phyloP scores from a whole-genome alignment of 1,284 basidiomycete species.

The Acaromyces ingoldii region DNA sequence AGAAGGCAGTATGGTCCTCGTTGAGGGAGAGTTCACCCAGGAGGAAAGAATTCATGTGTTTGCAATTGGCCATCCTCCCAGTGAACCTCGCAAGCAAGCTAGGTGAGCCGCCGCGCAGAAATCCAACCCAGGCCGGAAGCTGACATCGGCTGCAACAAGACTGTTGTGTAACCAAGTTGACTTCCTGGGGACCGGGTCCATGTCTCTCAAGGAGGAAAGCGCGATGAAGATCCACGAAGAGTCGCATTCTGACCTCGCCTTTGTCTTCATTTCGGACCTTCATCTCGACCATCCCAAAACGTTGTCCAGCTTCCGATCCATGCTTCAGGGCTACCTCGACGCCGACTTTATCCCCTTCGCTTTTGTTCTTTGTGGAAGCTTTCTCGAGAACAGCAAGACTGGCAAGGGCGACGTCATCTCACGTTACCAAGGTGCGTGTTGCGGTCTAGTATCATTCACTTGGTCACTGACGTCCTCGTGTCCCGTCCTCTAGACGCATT shows the following conservation, averaged over 20 bases:
- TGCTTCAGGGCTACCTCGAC: slow-evolving; percentile 88
- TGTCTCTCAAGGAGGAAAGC: slow-evolving; percentile 83
- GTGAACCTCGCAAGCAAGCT: slow-evolving; percentile 33
- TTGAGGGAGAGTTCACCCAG: slow-evolving; percentile 93
- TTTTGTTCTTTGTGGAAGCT: slow-evolving; percentile 91
- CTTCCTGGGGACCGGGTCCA: slow-evolving; percentile 85
- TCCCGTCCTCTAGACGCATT: slow-evolving; percentile 65
- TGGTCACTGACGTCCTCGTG: not conserved
- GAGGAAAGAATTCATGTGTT: slow-evolving; percentile 81
- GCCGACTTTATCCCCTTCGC: slow-evolving; percentile 72
- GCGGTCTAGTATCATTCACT: slow-evolving; percentile 6
- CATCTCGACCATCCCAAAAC: slow-evolving; percentile 87
- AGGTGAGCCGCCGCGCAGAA: slow-evolving; percentile 8
- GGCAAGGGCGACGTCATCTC: slow-evolving; percentile 71
- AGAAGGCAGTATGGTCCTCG: slow-evolving; percentile 87
- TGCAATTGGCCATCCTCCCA: slow-evolving; percentile 91
- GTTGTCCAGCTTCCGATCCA: slow-evolving; percentile 68
- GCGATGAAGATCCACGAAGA: slow-evolving; percentile 37
- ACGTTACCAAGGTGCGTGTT: slow-evolving; percentile 69
- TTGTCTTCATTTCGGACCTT: slow-evolving; percentile 91
- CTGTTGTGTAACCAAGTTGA: slow-evolving; percentile 62
- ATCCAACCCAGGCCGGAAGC: no score
- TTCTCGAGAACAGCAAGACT: slow-evolving; percentile 63
- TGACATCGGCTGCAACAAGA: no score
- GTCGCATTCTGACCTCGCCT: slow-evolving; percentile 57